Evolutionary conservation across 345 rosid genomes (phyloP).

Genomic region (Draba incana): DNA sequence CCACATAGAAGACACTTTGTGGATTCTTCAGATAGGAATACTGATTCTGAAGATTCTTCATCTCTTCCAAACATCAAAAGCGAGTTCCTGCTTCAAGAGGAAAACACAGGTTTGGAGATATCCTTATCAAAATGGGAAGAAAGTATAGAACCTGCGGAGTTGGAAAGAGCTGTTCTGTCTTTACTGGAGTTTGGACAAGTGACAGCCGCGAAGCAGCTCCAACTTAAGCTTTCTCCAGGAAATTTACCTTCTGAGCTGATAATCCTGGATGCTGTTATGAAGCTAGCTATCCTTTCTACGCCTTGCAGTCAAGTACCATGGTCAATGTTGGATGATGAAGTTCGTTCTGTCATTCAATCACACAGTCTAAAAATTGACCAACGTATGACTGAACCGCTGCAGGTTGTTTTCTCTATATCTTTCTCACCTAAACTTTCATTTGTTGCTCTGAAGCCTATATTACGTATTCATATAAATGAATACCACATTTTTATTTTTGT

Average conservation of each 20-base stretch:
- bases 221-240: constrained; percentile 81
- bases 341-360: constrained; percentile 61
- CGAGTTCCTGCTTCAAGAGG: constrained; percentile 72
- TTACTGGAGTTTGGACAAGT: constrained; percentile 94
- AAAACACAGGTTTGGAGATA: constrained; percentile 60
- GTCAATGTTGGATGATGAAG: constrained; percentile 64
- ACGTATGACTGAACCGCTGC: constrained; percentile 56
- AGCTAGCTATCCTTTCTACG: constrained; percentile 73
- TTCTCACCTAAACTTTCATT: constrained; percentile 19
- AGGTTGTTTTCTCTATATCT: constrained; percentile 54
- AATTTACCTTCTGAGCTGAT: constrained; percentile 70
- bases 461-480: constrained; percentile 3
- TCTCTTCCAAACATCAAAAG: constrained; percentile 48
- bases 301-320: constrained; percentile 55
- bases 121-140: constrained; percentile 96
- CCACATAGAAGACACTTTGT: constrained; percentile 60
- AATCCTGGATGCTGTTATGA: constrained; percentile 77
- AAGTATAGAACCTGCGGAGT: constrained; percentile 78
- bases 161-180: constrained; percentile 93
- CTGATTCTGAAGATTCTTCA: constrained; percentile 66
- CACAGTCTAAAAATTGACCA: constrained; percentile 49
- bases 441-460: constrained; percentile 24
- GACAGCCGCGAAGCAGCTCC: constrained; percentile 96
- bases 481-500: not conserved
- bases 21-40: constrained; percentile 59